These are phyloP conservation scores for Sechiopsis laciniata DNA, from an alignment of 306 rosid species.

Conservation along the genomic window DNA sequence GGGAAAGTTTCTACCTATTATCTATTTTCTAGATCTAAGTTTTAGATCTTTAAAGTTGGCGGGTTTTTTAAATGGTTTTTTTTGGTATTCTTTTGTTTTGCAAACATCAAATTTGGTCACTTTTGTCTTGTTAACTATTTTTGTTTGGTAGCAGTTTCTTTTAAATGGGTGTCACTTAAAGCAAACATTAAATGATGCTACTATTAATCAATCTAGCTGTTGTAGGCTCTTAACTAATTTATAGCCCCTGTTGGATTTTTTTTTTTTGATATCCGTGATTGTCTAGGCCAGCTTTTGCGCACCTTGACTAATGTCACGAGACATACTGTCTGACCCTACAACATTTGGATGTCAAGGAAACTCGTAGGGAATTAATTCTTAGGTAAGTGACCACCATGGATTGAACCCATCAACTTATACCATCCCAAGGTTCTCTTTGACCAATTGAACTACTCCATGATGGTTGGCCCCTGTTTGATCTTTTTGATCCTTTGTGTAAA, in stretches of 20 bases:
- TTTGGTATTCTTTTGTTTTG: neutral
- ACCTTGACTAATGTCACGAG: too few species aligned
- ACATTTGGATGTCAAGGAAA: too few species aligned
- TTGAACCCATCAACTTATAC: too few species aligned
- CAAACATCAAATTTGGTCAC: slow-evolving; percentile 1
- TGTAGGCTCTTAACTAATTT: neutral
- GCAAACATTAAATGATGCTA: neutral
- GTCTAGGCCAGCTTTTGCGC: too few species aligned
- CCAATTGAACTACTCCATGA: too few species aligned
- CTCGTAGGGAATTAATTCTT: too few species aligned
- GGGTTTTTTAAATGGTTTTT: neutral
- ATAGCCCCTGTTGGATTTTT: neutral
- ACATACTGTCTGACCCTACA: too few species aligned
- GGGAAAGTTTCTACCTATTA: too few species aligned
- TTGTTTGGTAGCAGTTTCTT: neutral
- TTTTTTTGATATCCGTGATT: too few species aligned
- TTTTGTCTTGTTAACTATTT: neutral
- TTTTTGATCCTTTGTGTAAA: neutral
- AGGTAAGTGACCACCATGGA: too few species aligned
- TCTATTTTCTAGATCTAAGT: too few species aligned
- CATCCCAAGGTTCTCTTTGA: too few species aligned
- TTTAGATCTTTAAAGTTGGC: neutral
- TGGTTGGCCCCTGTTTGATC: slow-evolving; percentile 2
- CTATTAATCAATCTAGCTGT: slow-evolving; percentile 10
- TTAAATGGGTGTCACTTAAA: neutral